phyloP scores from a whole-genome alignment of 2,329 filamentous ascomycete species.

The Tolypocladium endophyticum region DNA sequence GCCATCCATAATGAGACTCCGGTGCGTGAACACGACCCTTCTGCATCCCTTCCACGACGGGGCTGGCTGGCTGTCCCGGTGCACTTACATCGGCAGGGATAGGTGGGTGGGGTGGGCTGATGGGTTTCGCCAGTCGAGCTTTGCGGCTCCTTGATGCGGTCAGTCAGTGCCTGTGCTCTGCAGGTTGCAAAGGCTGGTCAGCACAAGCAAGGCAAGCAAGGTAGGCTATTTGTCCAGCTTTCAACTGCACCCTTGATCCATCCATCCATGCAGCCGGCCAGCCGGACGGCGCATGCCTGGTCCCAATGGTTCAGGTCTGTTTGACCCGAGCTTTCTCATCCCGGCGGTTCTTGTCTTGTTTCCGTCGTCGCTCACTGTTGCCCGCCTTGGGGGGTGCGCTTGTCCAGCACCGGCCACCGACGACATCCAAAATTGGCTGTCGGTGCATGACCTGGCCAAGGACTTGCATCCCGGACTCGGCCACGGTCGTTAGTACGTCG shows the following conservation, averaged over 20 bases:
- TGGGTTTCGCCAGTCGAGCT: not conserved
- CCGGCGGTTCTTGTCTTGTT: not conserved
- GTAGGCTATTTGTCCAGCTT: not conserved
- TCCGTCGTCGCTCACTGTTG: not conserved
- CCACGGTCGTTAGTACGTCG: not conserved
- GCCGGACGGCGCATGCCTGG: not conserved
- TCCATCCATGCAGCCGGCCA: not conserved
- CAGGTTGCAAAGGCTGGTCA: not conserved
- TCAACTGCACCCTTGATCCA: not conserved
- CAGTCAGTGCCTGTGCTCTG: not conserved
- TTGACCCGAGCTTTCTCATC: not conserved
- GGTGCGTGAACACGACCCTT: slow-evolving; percentile 13
- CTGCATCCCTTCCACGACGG: slow-evolving; percentile 18
- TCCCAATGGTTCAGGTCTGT: not conserved
- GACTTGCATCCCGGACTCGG: not conserved
- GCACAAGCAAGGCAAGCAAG: not conserved
- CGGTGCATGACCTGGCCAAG: not conserved
- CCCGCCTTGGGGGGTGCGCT: not conserved
- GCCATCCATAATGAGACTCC: slow-evolving; percentile 11
- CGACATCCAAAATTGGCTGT: not conserved
- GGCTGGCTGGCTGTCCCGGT: slow-evolving; percentile 1
- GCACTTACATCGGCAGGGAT: slow-evolving; percentile 15
- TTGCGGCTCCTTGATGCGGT: not conserved
- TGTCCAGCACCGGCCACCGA: not conserved
- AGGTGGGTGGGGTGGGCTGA: slow-evolving; percentile 4